These are phyloP conservation scores for Psilocybe mexicana DNA, from an alignment of 1,284 basidiomycete genomes.

Conservation along the genomic window DNA sequence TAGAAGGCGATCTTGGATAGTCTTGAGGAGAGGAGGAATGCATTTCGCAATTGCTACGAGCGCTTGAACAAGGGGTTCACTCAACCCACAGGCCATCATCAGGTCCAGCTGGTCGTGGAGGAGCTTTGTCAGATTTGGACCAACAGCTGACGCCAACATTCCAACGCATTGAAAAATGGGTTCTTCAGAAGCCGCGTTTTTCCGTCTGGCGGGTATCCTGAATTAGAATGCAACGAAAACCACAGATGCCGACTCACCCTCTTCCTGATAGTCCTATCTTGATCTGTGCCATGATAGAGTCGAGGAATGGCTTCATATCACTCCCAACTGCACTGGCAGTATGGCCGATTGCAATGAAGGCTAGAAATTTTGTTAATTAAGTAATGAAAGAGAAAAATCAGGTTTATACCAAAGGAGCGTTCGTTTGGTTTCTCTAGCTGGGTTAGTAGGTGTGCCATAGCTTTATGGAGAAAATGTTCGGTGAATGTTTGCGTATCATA, in stretches of 20 bases:
- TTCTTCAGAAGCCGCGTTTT: constrained; percentile 91
- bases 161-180: constrained; percentile 98
- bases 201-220: constrained; percentile 58
- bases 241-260: constrained; percentile 56
- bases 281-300: constrained; percentile 88
- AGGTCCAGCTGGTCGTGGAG: constrained; percentile 96
- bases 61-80: constrained; percentile 86
- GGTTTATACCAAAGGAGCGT: constrained; percentile 74
- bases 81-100: constrained; percentile 95
- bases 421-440: constrained; percentile 91
- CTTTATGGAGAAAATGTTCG: constrained; percentile 85
- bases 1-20: constrained; percentile 91
- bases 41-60: constrained; percentile 85
- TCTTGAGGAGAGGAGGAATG: constrained; percentile 89
- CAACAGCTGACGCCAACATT: constrained; percentile 94
- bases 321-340: constrained; percentile 90
- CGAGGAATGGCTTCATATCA: constrained; percentile 96
- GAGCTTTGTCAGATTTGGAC: constrained; percentile 93
- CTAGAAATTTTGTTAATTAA: constrained; percentile 37
- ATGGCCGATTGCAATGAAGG: constrained; percentile 96
- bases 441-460: constrained; percentile 88
- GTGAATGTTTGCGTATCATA: constrained; percentile 93
- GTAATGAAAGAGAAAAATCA: background rate
- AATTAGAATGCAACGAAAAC: background rate
- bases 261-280: constrained; percentile 85